phyloP scores from a whole-genome alignment of 2,329 filamentous ascomycete genomes.

The Trichoderma sp. region DNA sequence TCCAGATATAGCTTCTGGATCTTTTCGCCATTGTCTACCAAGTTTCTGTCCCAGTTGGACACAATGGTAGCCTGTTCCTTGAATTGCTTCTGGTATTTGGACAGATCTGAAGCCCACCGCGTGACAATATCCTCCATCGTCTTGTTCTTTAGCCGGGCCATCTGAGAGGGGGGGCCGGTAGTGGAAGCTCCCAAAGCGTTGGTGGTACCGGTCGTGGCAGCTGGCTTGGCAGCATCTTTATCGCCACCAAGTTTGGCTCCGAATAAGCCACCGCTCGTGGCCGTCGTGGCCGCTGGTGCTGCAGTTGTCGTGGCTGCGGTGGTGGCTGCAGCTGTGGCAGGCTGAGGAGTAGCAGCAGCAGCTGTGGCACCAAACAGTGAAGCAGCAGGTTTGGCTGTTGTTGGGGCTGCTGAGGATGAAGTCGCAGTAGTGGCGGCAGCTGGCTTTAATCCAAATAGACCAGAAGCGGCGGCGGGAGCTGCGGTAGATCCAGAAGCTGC shows the following conservation, averaged over 20 bases:
- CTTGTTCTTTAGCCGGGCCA: slow-evolving; percentile 93
- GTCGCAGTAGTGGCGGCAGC: slow-evolving; percentile 33
- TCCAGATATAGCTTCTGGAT: slow-evolving; percentile 90
- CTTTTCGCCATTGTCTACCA: slow-evolving; percentile 93
- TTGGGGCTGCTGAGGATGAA: slow-evolving; percentile 28
- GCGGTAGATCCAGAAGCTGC: slow-evolving; percentile 27
- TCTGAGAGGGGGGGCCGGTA: slow-evolving; percentile 74
- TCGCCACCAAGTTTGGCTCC: slow-evolving; percentile 36
- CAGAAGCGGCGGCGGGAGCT: slow-evolving; percentile 28
- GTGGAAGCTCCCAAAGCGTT: slow-evolving; percentile 68
- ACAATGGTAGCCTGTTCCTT: slow-evolving; percentile 85
- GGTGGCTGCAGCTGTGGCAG: slow-evolving; percentile 23
- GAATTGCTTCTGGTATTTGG: slow-evolving; percentile 96
- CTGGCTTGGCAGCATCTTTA: slow-evolving; percentile 32
- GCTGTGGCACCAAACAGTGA: slow-evolving; percentile 30
- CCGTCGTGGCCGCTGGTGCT: slow-evolving; percentile 30
- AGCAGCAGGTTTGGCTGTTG: slow-evolving; percentile 28
- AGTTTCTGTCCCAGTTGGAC: slow-evolving; percentile 83
- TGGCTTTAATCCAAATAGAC: slow-evolving; percentile 37
- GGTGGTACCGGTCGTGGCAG: slow-evolving; percentile 32
- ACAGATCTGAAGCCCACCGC: slow-evolving; percentile 90
- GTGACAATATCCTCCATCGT: slow-evolving; percentile 99
- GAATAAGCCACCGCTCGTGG: slow-evolving; percentile 34
- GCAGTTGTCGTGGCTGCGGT: slow-evolving; percentile 28
- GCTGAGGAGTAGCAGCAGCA: slow-evolving; percentile 22